Percentiles rank a stretch among this genome's conserved stretches.
phyloP scores from a whole-genome alignment of 1,284 basidiomycete species.

The Fomes fomentarius region DNA sequence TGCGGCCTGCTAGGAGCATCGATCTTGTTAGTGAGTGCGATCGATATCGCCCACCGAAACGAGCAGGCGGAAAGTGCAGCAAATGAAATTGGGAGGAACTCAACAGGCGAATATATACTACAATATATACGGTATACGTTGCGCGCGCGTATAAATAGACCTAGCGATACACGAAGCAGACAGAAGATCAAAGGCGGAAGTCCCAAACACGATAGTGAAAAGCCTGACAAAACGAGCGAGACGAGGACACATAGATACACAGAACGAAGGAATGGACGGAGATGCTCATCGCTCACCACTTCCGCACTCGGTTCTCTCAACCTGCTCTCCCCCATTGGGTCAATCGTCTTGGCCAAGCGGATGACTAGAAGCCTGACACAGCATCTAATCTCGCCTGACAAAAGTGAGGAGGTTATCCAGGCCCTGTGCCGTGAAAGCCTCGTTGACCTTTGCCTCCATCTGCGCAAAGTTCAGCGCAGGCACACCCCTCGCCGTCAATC shows the following conservation, averaged over 20 bases:
- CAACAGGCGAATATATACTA: not conserved
- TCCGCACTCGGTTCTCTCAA: too few relatives aligned
- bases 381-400: not conserved
- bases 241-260: not conserved
- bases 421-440: slow-evolving; percentile 18
- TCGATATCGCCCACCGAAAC: too few relatives aligned
- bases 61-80: too few relatives aligned
- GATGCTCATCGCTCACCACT: too few relatives aligned
- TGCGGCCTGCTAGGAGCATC: too few relatives aligned
- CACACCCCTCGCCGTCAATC: not conserved
- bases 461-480: slow-evolving; percentile 9
- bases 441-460: slow-evolving; percentile 14
- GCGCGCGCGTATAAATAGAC: not conserved
- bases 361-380: too few relatives aligned
- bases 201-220: not conserved
- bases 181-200: not conserved
- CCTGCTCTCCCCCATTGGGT: too few relatives aligned
- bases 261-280: too few relatives aligned
- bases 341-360: too few relatives aligned
- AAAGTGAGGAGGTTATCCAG: slow-evolving; percentile 11
- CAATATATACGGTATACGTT: not conserved
- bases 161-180: not conserved
- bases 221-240: not conserved
- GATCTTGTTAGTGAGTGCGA: too few relatives aligned
- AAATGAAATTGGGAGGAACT: too few relatives aligned